Evolutionary conservation across 306 rosid species (phyloP), one percentile per base, ranked within the genome.

Genomic region (Cucumis cinereus): DNA sequence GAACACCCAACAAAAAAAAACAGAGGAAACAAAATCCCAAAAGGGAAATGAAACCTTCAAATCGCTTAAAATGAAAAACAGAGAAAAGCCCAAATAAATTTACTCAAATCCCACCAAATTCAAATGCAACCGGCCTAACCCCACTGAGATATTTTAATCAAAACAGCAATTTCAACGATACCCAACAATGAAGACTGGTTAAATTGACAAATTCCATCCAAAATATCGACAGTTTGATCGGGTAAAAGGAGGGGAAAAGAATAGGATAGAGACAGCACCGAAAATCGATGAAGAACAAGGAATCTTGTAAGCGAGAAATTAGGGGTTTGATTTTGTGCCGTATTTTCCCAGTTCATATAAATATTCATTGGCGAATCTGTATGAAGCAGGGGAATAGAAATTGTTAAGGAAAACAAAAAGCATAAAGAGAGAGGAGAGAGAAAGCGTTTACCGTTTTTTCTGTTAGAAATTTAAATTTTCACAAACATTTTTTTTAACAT

Each of bases 401-500:
- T 45, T 47, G 75, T 45, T 45, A 47, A 45, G 22, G 57, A 69
- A 69, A 69, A 35, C 20, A 14, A 61, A 61, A 45, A 10, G 45
- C 41, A 63, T 52, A 62, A 53, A 73, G 47, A 36, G 49, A 58
- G 36, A 33, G 13, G 41, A 35, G 64, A 41, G 75, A 60, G 68
- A 61, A 35, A 38, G 52, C 10, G 0, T 64, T 66, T 66, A 66
- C 86, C 58, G 87, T 33, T 74, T 74, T 74, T 74, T 74, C 77
- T 53, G 77, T 74, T 74, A 52, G 16, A 40, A 30, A 6, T 30
- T 69, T 24, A 10, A 69, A 5, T 28, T 61, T 62, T 33, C 19
- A 19, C 4, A 61, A 61, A 36, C 9, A n/a, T 64, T 41, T 36
- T 38, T 35, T 12, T 10, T 7, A 16, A 4, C 7, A 16, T 16